These are phyloP conservation scores for Arachis monticola DNA, from an alignment of 331 rosid species.

Conservation along the genomic window DNA sequence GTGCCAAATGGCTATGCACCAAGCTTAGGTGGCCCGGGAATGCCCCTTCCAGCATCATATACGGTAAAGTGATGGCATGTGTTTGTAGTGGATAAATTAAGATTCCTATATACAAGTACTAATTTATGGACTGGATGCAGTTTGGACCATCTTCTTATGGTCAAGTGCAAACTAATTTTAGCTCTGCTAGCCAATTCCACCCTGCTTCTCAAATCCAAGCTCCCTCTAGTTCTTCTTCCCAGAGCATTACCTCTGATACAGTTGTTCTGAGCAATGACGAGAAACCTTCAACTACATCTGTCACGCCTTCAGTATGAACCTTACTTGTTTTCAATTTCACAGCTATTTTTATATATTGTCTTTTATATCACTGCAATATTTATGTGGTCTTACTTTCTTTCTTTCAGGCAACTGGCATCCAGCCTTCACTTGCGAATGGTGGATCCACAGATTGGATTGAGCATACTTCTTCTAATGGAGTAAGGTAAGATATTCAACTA, in stretches of 20 bases:
- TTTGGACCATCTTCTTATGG: conserved; percentile 68
- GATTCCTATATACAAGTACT: conserved; percentile 17
- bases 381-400: conserved; percentile 29
- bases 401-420: conserved; percentile 61
- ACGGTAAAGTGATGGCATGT: conserved; percentile 58
- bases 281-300: conserved; percentile 52
- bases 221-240: conserved; percentile 52
- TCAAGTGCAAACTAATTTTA: conserved; percentile 64
- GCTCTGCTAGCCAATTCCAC: conserved; percentile 58
- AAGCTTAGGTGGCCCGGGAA: conserved; percentile 66
- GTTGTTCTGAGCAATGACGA: conserved; percentile 53
- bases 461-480: conserved; percentile 84
- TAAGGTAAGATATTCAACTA: conserved; percentile 60
- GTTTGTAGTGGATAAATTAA: conserved; percentile 17
- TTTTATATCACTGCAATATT: background rate
- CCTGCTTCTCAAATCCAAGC: conserved; percentile 63
- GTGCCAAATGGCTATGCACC: conserved; percentile 66
- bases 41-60: conserved; percentile 68
- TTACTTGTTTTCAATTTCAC: conserved; percentile 26
- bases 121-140: conserved; percentile 52
- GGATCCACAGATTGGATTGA: conserved; percentile 82
- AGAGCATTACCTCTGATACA: conserved; percentile 48
- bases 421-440: conserved; percentile 44
- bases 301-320: conserved; percentile 57
- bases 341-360: conserved; percentile 17